These are phyloP conservation scores for Candida succiphila DNA, from an alignment of 805 yeast genomes.

Conservation along the genomic window DNA sequence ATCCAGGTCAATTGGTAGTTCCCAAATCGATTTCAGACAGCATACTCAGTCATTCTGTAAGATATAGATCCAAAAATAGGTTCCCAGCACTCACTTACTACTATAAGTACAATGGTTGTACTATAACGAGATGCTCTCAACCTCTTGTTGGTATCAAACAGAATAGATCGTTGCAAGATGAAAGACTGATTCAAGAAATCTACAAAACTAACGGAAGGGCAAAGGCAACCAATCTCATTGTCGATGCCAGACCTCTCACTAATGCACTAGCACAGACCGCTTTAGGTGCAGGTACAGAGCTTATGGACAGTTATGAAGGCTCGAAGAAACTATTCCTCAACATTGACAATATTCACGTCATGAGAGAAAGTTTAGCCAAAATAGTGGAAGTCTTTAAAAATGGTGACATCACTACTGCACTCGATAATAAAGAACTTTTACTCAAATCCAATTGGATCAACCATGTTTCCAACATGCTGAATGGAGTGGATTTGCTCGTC, in stretches of 20 bases:
- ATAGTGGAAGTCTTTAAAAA: constrained; percentile 56
- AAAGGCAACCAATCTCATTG: constrained; percentile 45
- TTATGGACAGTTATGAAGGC: constrained; percentile 72
- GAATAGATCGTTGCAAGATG: constrained; percentile 85
- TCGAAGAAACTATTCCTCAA: constrained; percentile 73
- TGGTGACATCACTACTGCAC: constrained; percentile 44
- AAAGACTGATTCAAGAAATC: constrained; percentile 64
- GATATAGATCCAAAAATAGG: constrained; percentile 76
- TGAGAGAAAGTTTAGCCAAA: constrained; percentile 72
- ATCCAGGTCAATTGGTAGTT: constrained; percentile 59
- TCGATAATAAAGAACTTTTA: constrained; percentile 43
- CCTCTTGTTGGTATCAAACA: constrained; percentile 89
- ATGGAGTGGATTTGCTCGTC: constrained; percentile 67
- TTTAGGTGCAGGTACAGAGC: constrained; percentile 96
- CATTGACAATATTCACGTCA: constrained; percentile 91
- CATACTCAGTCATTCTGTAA: constrained; percentile 72
- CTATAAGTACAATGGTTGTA: constrained; percentile 57
- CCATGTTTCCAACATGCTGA: constrained; percentile 56
- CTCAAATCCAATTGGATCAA: constrained; percentile 72
- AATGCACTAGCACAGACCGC: constrained; percentile 97
- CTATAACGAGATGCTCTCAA: constrained; percentile 85
- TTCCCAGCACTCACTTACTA: constrained; percentile 77
- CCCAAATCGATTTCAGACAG: constrained; percentile 78
- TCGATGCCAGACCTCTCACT: constrained; percentile 87
- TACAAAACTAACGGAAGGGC: constrained; percentile 43